A percentile compares a stretch with the other conserved stretches of the same genome.
Conservation (phyloP, 163 green algal genomes). For the Scenedesmus sp. region DNA sequence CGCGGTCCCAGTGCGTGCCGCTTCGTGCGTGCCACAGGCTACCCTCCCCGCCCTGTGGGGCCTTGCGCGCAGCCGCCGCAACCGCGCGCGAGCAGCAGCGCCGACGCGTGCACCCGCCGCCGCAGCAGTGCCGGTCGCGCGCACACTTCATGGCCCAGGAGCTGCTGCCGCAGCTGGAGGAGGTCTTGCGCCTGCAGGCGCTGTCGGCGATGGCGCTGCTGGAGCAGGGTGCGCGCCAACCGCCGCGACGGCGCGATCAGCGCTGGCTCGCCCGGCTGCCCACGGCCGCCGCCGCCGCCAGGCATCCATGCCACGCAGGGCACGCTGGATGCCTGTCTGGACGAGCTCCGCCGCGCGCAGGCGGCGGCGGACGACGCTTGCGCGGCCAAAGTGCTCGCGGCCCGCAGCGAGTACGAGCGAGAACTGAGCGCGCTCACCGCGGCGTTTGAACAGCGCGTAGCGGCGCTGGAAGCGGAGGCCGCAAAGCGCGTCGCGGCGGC, state of each 20-base stretch:
- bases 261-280: too few species aligned
- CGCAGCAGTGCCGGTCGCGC: too few species aligned
- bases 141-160: too few species aligned
- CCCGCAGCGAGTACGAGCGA: constrained; percentile 18
- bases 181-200: not conserved
- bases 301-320: constrained; percentile 20
- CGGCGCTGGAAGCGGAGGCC: not conserved
- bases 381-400: not conserved
- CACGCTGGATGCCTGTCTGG: constrained; percentile 10
- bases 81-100: too few species aligned
- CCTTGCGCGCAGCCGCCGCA: too few species aligned
- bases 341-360: not conserved
- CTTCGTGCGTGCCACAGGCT: too few species aligned
- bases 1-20: too few species aligned
- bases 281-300: too few species aligned
- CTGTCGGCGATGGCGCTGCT: not conserved
- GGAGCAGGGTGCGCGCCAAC: constrained; percentile 14
- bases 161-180: constrained; percentile 4
- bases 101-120: too few species aligned
- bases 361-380: constrained; percentile 1
- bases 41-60: too few species aligned
- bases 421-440: constrained; percentile 12
- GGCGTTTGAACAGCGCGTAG: constrained; percentile 16
- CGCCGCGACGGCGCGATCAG: too few species aligned
- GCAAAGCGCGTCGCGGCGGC: not conserved